Percentiles rank a stretch among this genome's conserved stretches.
Conservation (phyloP, 1,284 basidiomycete genomes). For the Thecaphora frezii region DNA sequence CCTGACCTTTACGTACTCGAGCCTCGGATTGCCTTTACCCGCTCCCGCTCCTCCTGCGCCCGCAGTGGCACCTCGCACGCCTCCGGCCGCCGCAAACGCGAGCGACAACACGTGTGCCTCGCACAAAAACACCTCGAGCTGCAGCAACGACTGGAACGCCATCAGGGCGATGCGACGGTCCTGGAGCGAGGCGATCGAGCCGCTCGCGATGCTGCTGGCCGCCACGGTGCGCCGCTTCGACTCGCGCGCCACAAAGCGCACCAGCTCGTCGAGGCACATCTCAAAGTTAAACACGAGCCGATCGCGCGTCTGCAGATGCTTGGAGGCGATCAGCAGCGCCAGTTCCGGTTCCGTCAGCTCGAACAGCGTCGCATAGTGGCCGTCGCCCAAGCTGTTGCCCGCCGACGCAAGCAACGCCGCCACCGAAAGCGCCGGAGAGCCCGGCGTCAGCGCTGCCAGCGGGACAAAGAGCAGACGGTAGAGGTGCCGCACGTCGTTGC, state of each 20-base stretch:
- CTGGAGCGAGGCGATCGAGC: no score
- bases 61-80: no score
- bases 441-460: constrained; percentile 5
- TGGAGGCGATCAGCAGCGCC: constrained; percentile 49
- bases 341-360: constrained; percentile 47
- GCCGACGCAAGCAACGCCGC: constrained; percentile 13
- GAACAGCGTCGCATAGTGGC: constrained; percentile 9
- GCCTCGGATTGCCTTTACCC: constrained; percentile 2
- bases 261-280: constrained; percentile 49
- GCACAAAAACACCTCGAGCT: constrained; percentile 20
- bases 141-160: constrained; percentile 23
- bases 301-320: constrained; percentile 48
- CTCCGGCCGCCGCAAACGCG: background rate
- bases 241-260: constrained; percentile 35
- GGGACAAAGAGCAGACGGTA: constrained; percentile 22
- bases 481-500: constrained; percentile 37
- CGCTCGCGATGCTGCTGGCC: no score
- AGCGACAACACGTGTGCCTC: constrained; percentile 1
- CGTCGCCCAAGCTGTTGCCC: constrained; percentile 13
- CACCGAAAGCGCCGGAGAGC: constrained; percentile 9
- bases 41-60: no score
- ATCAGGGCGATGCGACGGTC: constrained; percentile 9
- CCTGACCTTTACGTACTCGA: constrained; percentile 32
- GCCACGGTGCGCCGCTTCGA: no score
- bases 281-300: constrained; percentile 55